Evolutionary conservation across 192 early-diverging fungal genomes (phyloP).

Genomic region (Entomortierella beljakovae): DNA sequence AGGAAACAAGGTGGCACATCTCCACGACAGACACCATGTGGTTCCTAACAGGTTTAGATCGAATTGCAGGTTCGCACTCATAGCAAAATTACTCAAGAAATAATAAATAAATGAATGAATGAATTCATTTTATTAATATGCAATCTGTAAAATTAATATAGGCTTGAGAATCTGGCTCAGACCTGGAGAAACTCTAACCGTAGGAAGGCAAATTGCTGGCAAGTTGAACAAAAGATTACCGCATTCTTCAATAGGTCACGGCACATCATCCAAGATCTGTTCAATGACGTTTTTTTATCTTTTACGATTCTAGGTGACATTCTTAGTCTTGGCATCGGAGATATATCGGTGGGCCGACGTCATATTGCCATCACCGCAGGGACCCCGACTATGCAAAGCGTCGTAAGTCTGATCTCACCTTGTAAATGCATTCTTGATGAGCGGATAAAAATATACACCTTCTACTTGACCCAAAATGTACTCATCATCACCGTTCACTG

Average conservation of each 20-base stretch:
- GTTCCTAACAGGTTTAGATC: conserved; percentile 34
- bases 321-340: conserved; percentile 12
- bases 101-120: neutral
- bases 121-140: neutral
- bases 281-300: neutral
- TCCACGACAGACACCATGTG: conserved; percentile 17
- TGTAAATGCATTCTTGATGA: too few relatives aligned
- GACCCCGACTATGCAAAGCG: conserved; percentile 32
- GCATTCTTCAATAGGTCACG: too few relatives aligned
- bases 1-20: too few relatives aligned
- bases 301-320: conserved; percentile 16
- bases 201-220: conserved; percentile 28
- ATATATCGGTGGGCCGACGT: conserved; percentile 31
- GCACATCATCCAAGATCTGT: neutral
- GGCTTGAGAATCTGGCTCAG: conserved; percentile 48
- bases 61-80: conserved; percentile 16
- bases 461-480: too few relatives aligned
- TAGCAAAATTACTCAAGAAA: too few relatives aligned
- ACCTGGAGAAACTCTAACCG: conserved; percentile 40
- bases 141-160: neutral
- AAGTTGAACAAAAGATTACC: neutral
- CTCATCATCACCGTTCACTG: neutral
- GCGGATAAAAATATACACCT: too few relatives aligned
- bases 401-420: conserved; percentile 9
- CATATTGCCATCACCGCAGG: conserved; percentile 27